Evolutionary conservation across 164 flowering plant species (phyloP).

Genomic region (Santalum album): DNA sequence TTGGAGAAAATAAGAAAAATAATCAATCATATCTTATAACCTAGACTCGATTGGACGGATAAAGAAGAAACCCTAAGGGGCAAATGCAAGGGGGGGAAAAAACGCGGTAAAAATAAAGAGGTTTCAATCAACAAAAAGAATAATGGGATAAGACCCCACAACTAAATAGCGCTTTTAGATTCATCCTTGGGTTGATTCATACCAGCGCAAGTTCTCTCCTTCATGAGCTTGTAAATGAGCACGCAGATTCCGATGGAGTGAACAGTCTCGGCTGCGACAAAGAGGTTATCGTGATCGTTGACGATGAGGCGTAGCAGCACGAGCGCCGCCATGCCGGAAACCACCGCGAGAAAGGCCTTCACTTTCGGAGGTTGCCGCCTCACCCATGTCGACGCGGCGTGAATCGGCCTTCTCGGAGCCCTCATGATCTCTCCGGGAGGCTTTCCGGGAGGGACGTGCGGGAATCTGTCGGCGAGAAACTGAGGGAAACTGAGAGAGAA

Average conservation of each 20-base stretch:
- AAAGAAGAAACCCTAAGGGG: background rate
- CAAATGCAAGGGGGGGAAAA: background rate
- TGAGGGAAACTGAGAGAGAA: background rate
- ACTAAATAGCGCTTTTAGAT: background rate
- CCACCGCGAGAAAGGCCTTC: constrained; percentile 62
- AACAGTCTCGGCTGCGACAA: constrained; percentile 70
- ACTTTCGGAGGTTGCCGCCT: constrained; percentile 66
- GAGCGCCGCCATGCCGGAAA: constrained; percentile 56
- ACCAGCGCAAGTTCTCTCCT: constrained; percentile 80
- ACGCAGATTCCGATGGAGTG: constrained; percentile 59
- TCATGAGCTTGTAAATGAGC: constrained; percentile 62
- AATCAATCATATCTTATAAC: no score
- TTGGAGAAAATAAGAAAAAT: no score
- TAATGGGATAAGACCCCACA: background rate
- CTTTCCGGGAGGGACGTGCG: no score
- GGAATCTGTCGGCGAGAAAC: constrained; percentile 1
- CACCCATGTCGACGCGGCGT: constrained; percentile 47
- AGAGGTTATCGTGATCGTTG: constrained; percentile 67
- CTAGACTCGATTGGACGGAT: background rate
- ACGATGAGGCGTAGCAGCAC: constrained; percentile 53
- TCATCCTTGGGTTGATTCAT: background rate
- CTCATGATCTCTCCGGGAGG: constrained; percentile 30
- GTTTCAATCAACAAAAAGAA: background rate
- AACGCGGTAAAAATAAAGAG: background rate
- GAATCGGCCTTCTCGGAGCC: constrained; percentile 51